Evolutionary conservation across 495 filamentous ascomycete genomes (phyloP).

Genomic region (Cryomyces minteri): DNA sequence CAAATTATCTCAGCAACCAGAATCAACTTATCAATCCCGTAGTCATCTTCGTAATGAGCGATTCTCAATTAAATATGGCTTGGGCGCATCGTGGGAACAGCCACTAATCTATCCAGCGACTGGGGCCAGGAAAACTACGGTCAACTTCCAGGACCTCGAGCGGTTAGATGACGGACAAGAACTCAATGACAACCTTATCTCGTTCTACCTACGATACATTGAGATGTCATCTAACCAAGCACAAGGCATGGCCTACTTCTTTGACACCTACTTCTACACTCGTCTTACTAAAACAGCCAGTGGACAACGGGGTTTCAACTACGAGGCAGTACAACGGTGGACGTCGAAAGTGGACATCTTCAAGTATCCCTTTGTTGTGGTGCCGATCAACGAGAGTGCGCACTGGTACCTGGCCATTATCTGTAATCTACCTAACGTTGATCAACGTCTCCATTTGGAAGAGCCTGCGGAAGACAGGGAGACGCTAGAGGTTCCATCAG

Average conservation of each 20-base stretch:
- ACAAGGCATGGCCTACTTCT: constrained; percentile 54
- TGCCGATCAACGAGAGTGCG: constrained; percentile 68
- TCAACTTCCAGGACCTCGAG: constrained; percentile 61
- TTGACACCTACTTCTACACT: constrained; percentile 83
- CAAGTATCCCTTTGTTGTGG: constrained; percentile 69
- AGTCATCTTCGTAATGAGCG: not conserved
- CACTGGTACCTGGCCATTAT: constrained; percentile 98
- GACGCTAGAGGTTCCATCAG: no score
- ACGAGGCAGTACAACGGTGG: constrained; percentile 72
- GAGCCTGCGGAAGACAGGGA: no score
- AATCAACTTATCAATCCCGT: no score
- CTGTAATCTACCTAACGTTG: constrained; percentile 55
- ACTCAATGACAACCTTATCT: constrained; percentile 81
- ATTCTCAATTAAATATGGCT: not conserved
- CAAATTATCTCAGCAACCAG: no score
- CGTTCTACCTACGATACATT: constrained; percentile 50
- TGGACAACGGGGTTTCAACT: constrained; percentile 47
- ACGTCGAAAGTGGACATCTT: constrained; percentile 76
- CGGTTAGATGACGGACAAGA: constrained; percentile 72
- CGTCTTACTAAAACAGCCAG: constrained; percentile 41
- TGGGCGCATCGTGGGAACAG: constrained; percentile 1
- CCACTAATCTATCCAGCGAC: constrained; percentile 51
- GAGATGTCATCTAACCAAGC: constrained; percentile 23
- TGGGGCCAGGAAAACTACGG: constrained; percentile 53
- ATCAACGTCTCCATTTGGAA: not conserved